Evolutionary conservation across 106 monocot genomes (phyloP), one percentile per base, ranked within the genome.

Genomic region (Dendrobium chrysotoxum): DNA sequence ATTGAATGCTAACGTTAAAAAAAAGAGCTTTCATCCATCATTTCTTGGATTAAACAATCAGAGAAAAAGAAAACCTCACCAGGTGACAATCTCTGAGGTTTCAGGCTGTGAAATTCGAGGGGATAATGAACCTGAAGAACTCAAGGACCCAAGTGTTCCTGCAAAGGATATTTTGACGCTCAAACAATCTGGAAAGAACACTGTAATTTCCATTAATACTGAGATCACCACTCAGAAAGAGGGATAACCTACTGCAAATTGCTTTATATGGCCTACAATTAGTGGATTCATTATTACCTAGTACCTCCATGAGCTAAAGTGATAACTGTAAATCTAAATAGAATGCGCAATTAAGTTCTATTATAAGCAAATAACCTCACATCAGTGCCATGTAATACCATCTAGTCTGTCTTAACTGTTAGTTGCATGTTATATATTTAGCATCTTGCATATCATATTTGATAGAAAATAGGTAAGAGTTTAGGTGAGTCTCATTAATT

Each of bases 121-220:
- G 76, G 81, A 80, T 61, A 91, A 78, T 70, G 83, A 82, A 86
- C 80, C 89, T 45, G 88, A 85, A 12, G 83, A 80, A 82, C 77
- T 85, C 46, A 97, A 76, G 68, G 91, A 88, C 75, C 97, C 92
- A 91, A 98, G 94, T 55, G 94, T 90, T 77, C 94, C 97, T 98
- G 87, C 54, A 85, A 81, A 79, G 40, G 30, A 45, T 1, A 78
- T 40, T 15, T 41, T 31, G 46, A 13, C 47, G 25, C 11, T 76
- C 28, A 70, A 70, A 30, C 15, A 30, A 35, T 70, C 12, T 31
- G 35, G 35, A 35, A 70, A 31, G 31, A 70, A 35, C 70, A 70
- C 17, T 16, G 35, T 13, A 15, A 70, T 70, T 26, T 35, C 35
- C 31, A 28, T 30, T 70, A 67, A 26, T 7, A 26, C n/a, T 26